Evolutionary conservation across 306 rosid genomes (phyloP).

Genomic region (Vigna angularis): DNA sequence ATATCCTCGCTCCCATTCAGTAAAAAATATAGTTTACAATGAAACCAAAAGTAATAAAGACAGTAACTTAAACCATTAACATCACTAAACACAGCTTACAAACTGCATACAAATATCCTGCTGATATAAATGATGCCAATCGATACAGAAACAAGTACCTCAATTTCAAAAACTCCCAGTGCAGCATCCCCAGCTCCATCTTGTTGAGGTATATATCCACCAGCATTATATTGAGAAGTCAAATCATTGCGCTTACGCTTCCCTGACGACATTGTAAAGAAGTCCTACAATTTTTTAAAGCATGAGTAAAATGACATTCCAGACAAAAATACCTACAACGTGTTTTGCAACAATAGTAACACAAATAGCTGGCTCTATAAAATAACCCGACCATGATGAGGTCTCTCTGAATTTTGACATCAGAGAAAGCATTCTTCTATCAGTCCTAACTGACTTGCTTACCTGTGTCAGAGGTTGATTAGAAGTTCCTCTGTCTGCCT

Average conservation of each 20-base stretch:
- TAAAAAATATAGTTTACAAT: slow-evolving; percentile 14
- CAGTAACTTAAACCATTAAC: background rate
- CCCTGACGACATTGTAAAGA: slow-evolving; percentile 67
- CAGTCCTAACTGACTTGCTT: slow-evolving; percentile 45
- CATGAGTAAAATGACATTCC: slow-evolving; percentile 40
- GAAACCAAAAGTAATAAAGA: background rate
- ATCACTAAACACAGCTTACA: slow-evolving; percentile 31
- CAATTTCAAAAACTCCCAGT: slow-evolving; percentile 71
- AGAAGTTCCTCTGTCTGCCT: slow-evolving; percentile 83
- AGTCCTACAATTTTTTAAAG: slow-evolving; percentile 68
- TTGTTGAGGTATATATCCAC: slow-evolving; percentile 95
- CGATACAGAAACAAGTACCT: slow-evolving; percentile 54
- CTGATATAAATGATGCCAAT: background rate
- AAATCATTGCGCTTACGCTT: slow-evolving; percentile 96
- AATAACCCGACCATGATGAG: slow-evolving; percentile 30
- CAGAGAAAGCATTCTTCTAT: slow-evolving; percentile 46
- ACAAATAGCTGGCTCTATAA: slow-evolving; percentile 34
- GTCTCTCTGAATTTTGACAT: slow-evolving; percentile 41
- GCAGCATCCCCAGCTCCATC: slow-evolving; percentile 93
- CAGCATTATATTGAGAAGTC: slow-evolving; percentile 72
- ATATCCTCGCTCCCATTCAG: slow-evolving; percentile 9
- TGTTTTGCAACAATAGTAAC: slow-evolving; percentile 27
- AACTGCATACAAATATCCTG: slow-evolving; percentile 7
- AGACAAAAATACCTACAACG: slow-evolving; percentile 16
- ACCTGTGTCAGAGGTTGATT: slow-evolving; percentile 84